Base-by-base conservation (phyloP, 2,329 filamentous ascomycete species). In the Scedosporium boydii region DNA sequence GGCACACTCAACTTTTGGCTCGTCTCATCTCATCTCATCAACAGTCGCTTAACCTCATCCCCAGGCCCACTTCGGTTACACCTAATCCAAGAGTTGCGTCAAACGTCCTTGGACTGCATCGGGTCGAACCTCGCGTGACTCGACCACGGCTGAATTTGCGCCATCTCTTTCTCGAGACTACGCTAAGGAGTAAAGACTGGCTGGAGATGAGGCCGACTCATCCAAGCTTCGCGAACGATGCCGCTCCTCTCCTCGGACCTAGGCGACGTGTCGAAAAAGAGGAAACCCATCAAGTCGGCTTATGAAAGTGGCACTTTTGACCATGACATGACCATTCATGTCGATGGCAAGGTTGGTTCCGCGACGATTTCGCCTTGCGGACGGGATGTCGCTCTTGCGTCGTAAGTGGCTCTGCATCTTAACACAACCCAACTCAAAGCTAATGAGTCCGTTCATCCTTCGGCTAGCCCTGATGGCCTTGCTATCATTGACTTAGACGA, bases 321-420 rank as follows among this genome's bases (percentile, higher is more conserved):
- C 68, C 84, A 88, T 66, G 89, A 96, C 75, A 88, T 89, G 60
- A 90, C 88, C 1, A 93, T 97, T 68, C 87, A 90, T 69, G 89
- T 97, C 60, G 88, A 93, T 66, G 83, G 83, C n/a, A 74, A 84
- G 23, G 91, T 96, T 60, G 92, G 92, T 58, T 96, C 93, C 5
- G 93, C 93, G 68, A 93, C 91, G 64, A 96, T 97, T 74, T 96
- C 93, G 21, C 93, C 93, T 2, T 93, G 89, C 64, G 92, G 93
- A 58, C 85, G 93, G 69, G 93, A 97, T 76, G 86, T 97, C 63
- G 93, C 93, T 42, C 80, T 97, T 66, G 93, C 92, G 62, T 96
- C 91, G 81, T 84, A 70, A 75, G 81, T 76, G 63, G 18, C 5
- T 42, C 7, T n/a, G 16, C 12, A n/a, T 38, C 29, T 58, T 10